A percentile compares a stretch with the other conserved stretches of the same genome.
phyloP scores from a whole-genome alignment of 139 green algal genomes.

The Chlorella sp. region DNA sequence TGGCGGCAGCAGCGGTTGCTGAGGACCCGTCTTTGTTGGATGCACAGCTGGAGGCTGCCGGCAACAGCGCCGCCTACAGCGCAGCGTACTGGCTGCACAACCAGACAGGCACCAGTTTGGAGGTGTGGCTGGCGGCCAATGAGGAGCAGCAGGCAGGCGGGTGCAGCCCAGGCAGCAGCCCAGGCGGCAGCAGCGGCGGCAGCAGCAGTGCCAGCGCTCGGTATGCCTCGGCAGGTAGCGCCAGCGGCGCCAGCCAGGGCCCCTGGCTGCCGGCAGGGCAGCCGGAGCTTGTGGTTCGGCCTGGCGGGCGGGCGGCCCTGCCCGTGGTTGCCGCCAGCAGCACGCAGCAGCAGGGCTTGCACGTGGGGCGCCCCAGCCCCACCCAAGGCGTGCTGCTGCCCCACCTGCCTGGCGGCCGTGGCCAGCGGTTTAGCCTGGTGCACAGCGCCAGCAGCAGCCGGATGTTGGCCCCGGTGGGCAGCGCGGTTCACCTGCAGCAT shows the following conservation, averaged over 20 bases:
- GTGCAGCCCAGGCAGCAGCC: background rate
- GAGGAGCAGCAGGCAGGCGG: background rate
- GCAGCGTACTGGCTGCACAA: conserved; percentile 49
- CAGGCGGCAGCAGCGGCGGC: background rate
- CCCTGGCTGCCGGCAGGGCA: conserved; percentile 14
- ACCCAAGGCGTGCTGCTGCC: background rate
- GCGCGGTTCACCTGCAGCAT: background rate
- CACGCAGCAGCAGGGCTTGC: background rate
- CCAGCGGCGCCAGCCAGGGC: background rate
- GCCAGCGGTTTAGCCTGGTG: background rate
- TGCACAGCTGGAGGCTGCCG: background rate
- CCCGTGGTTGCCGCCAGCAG: background rate
- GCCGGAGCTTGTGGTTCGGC: conserved; percentile 16
- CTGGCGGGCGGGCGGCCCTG: conserved; percentile 28
- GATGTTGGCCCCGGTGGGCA: background rate
- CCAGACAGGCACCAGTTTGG: conserved; percentile 39
- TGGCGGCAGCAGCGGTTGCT: background rate
- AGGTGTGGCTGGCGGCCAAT: conserved; percentile 36
- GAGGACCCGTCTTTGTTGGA: conserved; percentile 1
- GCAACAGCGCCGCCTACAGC: background rate
- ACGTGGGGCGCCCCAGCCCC: conserved; percentile 1
- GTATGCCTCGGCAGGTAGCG: background rate
- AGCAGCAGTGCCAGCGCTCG: background rate
- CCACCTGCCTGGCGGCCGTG: background rate
- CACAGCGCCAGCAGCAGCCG: background rate